Percentiles rank a stretch among this genome's conserved stretches.
phyloP scores from a whole-genome alignment of 352 stramenopile genomes.

The Hyaloperonospora brassicae region DNA sequence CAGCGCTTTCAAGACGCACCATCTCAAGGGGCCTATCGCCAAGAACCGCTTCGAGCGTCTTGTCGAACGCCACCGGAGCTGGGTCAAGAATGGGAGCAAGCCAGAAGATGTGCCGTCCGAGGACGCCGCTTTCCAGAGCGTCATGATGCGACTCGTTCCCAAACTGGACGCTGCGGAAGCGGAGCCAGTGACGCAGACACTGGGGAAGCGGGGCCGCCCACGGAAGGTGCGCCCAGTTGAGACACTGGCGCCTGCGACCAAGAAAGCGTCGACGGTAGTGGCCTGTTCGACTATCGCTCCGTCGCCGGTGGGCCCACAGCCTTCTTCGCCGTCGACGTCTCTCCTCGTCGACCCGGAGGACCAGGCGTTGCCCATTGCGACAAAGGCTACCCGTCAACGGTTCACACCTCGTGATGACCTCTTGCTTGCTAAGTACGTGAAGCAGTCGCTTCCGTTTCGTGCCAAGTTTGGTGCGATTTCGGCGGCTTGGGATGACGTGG shows the following conservation, averaged over 20 bases:
- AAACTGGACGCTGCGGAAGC: slow-evolving; percentile 26
- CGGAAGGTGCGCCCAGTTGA: slow-evolving; percentile 17
- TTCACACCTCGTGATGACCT: slow-evolving; percentile 29
- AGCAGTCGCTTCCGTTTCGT: slow-evolving; percentile 24
- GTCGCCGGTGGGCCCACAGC: slow-evolving; percentile 15
- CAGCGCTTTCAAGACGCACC: slow-evolving; percentile 32
- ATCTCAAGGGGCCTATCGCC: slow-evolving; percentile 29
- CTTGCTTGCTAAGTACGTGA: slow-evolving; percentile 23
- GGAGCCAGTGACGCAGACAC: slow-evolving; percentile 12
- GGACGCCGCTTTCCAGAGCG: slow-evolving; percentile 18
- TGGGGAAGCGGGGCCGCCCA: slow-evolving; percentile 29
- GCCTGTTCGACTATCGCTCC: slow-evolving; percentile 16
- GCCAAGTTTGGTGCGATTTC: slow-evolving; percentile 33
- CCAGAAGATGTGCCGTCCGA: slow-evolving; percentile 15
- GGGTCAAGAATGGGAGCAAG: slow-evolving; percentile 22
- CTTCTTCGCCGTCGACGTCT: slow-evolving; percentile 16
- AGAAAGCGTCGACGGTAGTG: slow-evolving; percentile 5
- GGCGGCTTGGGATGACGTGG: slow-evolving; percentile 27
- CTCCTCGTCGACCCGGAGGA: slow-evolving; percentile 19
- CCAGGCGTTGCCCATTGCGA: slow-evolving; percentile 11
- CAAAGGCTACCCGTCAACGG: slow-evolving; percentile 20
- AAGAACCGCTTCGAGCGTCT: slow-evolving; percentile 36
- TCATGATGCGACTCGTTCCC: slow-evolving; percentile 26
- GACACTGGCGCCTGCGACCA: background rate
- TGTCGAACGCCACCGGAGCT: slow-evolving; percentile 18